phyloP scores from a whole-genome alignment of 345 rosid genomes.

The Rhizophora apiculata region DNA sequence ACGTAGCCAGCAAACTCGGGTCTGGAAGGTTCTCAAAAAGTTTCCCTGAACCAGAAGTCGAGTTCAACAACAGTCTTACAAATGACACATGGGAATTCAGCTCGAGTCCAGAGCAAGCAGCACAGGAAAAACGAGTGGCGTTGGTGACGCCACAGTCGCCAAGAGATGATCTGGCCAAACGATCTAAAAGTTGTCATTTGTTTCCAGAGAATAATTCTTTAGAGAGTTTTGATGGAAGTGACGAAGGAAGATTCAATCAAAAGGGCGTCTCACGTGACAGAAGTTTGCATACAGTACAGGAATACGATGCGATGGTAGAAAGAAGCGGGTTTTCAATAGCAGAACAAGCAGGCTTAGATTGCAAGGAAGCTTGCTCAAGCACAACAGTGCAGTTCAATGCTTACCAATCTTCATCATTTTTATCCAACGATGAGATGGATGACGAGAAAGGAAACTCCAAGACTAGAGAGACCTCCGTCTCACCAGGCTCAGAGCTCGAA shows the following conservation, averaged over 20 bases:
- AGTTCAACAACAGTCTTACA: not conserved
- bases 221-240: conserved; percentile 9
- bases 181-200: conserved; percentile 32
- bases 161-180: conserved; percentile 15
- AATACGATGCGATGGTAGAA: conserved; percentile 33
- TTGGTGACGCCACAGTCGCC: not conserved
- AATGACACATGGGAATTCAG: not conserved
- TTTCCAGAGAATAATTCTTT: conserved; percentile 4
- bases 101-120: conserved; percentile 12
- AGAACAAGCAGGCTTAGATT: not conserved
- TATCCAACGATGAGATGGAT: not conserved
- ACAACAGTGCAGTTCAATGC: not conserved
- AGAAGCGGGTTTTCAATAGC: conserved; percentile 9
- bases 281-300: conserved; percentile 41
- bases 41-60: not conserved
- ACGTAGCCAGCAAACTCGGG: not conserved
- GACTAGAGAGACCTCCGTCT: conserved; percentile 1
- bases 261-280: conserved; percentile 6
- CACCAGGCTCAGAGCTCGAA: conserved; percentile 1
- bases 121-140: not conserved
- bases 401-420: not conserved
- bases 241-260: not conserved
- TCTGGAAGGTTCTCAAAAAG: conserved; percentile 9
- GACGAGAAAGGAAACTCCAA: conserved; percentile 1
- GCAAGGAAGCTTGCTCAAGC: not conserved